These are phyloP conservation scores for Tulasnella calospora DNA, from an alignment of 768 basidiomycete genomes.

Conservation along the genomic window DNA sequence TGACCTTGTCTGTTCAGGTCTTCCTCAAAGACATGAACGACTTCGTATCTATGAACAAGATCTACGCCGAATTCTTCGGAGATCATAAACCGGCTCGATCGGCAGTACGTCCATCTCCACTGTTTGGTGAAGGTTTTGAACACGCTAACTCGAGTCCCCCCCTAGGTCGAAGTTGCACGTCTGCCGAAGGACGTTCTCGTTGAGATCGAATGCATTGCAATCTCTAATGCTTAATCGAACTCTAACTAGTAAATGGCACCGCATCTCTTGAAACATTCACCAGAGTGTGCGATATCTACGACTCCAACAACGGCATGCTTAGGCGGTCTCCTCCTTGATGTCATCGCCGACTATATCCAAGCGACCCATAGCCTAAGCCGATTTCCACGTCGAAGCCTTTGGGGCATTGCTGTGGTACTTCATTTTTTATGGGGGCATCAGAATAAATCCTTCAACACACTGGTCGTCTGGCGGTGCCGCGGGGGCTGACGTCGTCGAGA, in stretches of 20 bases:
- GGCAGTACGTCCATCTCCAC: conserved; percentile 47
- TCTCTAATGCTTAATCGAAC: not conserved
- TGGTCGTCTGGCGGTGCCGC: too few species aligned
- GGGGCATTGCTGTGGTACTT: too few species aligned
- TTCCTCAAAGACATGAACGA: conserved; percentile 93
- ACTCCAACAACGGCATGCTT: too few species aligned
- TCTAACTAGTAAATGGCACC: not conserved
- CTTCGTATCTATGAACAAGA: conserved; percentile 72
- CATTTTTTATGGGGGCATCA: too few species aligned
- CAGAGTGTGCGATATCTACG: too few species aligned
- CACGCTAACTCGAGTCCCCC: not conserved
- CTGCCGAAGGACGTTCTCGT: conserved; percentile 88
- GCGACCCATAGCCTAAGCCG: too few species aligned
- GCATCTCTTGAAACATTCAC: not conserved
- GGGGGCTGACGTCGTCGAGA: too few species aligned
- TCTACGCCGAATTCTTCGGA: conserved; percentile 83
- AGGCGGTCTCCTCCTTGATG: too few species aligned
- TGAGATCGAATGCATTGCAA: conserved; percentile 84
- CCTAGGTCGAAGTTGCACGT: conserved; percentile 39
- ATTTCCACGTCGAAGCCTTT: too few species aligned
- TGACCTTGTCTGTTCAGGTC: conserved; percentile 47
- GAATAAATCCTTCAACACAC: too few species aligned
- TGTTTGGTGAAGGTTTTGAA: not conserved
- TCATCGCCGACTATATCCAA: too few species aligned
- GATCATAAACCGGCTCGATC: conserved; percentile 90